Conservation (phyloP, 805 yeast genomes). For the Zygosaccharomyces lentus region DNA sequence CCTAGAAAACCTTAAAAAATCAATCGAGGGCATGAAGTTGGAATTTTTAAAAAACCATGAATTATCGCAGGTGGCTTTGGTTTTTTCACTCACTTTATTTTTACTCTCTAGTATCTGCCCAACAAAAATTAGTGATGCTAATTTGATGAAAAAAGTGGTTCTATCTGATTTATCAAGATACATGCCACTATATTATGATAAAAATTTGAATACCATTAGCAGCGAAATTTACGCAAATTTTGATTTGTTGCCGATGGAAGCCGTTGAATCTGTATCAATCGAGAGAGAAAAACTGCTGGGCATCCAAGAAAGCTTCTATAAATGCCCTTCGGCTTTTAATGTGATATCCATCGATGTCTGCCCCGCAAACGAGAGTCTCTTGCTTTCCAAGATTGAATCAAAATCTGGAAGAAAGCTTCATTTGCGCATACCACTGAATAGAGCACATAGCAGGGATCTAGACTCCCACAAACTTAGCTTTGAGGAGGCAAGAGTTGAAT, state of each 20-base stretch:
- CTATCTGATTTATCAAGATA: conserved; percentile 22
- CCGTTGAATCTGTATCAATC: not conserved
- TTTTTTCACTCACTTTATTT: conserved; percentile 22
- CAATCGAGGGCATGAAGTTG: conserved; percentile 16
- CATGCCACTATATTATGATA: conserved; percentile 26
- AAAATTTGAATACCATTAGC: conserved; percentile 16
- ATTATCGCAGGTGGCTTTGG: conserved; percentile 16
- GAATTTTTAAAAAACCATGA: conserved; percentile 18
- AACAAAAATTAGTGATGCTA: not conserved
- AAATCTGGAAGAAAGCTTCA: conserved; percentile 39
- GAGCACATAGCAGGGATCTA: conserved; percentile 44
- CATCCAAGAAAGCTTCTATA: conserved; percentile 8
- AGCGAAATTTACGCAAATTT: conserved; percentile 18
- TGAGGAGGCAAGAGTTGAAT: conserved; percentile 42
- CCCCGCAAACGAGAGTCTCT: conserved; percentile 51
- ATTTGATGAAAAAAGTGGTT: conserved; percentile 11
- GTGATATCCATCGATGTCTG: conserved; percentile 59
- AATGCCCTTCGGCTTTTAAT: conserved; percentile 15
- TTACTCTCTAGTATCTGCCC: conserved; percentile 21
- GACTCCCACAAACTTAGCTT: conserved; percentile 43
- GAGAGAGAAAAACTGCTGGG: conserved; percentile 7
- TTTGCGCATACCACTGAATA: conserved; percentile 55
- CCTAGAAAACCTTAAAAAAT: conserved; percentile 13
- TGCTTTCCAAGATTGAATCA: conserved; percentile 45
- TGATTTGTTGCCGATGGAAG: conserved; percentile 8